Evolutionary conservation across 306 rosid species (phyloP).

Genomic region (Pueraria montana): DNA sequence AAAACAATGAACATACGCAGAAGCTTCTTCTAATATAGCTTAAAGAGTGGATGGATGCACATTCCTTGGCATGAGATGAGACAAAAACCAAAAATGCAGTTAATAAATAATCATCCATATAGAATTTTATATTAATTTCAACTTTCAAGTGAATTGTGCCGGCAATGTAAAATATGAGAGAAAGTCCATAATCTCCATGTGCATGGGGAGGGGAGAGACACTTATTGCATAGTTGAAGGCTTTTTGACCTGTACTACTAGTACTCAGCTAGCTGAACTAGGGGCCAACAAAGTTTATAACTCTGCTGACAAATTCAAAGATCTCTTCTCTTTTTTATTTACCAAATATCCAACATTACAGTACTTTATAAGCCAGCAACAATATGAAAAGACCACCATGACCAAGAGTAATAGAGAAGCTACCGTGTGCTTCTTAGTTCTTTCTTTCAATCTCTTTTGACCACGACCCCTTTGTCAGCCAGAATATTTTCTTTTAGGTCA

Average conservation of each 20-base stretch:
- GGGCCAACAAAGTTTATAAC: background rate
- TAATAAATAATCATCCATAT: background rate
- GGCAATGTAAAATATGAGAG: background rate
- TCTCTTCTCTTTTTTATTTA: background rate
- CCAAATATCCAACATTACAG: background rate
- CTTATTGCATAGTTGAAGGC: slow-evolving; percentile 28
- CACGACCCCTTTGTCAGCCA: slow-evolving; percentile 16
- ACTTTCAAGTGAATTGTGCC: background rate
- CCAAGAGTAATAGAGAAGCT: slow-evolving; percentile 42
- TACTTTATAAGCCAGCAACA: background rate
- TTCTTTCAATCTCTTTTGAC: slow-evolving; percentile 31
- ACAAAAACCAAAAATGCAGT: background rate
- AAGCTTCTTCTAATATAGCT: no score
- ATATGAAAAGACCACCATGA: background rate
- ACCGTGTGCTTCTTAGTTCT: slow-evolving; percentile 1
- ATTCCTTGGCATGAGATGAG: no score
- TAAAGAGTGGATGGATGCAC: no score
- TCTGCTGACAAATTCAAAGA: slow-evolving; percentile 30
- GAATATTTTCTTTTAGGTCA: slow-evolving; percentile 29
- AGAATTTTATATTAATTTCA: background rate
- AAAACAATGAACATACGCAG: no score
- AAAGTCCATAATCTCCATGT: background rate
- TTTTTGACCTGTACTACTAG: slow-evolving; percentile 17
- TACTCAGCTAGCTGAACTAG: background rate
- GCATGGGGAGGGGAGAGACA: slow-evolving; percentile 10